phyloP scores from a whole-genome alignment of 2,329 filamentous ascomycete species.

The Colletotrichum neosansevieriae region DNA sequence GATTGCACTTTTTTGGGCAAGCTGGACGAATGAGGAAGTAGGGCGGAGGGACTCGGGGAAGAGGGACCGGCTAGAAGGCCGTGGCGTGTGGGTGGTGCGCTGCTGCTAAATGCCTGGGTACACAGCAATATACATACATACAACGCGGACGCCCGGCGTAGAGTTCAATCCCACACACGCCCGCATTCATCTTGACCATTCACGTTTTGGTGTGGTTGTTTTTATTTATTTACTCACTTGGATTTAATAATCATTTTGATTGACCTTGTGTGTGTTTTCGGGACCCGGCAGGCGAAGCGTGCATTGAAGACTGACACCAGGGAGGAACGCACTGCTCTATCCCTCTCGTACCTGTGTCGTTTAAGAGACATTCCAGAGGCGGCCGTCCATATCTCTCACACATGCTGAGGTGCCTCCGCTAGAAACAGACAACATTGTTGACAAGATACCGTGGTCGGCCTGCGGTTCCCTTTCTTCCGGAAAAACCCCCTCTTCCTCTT shows the following conservation, averaged over 20 bases:
- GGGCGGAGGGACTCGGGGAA: slow-evolving; percentile 33
- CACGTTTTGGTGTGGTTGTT: not conserved
- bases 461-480: slow-evolving; percentile 12
- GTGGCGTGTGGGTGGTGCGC: slow-evolving; percentile 11
- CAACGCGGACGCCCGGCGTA: not conserved
- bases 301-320: slow-evolving; percentile 31
- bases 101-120: slow-evolving; percentile 8
- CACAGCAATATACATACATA: slow-evolving; percentile 13
- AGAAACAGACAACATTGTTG: not conserved
- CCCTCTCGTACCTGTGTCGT: slow-evolving; percentile 39
- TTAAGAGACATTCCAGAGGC: slow-evolving; percentile 36
- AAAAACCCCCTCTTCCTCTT: not conserved
- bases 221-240: not conserved
- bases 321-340: slow-evolving; percentile 37
- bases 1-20: not conserved
- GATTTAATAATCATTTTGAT: not conserved
- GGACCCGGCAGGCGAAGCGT: not conserved
- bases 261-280: not conserved
- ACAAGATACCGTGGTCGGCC: not conserved
- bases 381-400: slow-evolving; percentile 28
- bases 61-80: slow-evolving; percentile 10
- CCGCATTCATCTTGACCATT: slow-evolving; percentile 6
- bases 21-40: slow-evolving; percentile 18
- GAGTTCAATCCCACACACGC: slow-evolving; percentile 7
- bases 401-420: not conserved